Evolutionary conservation across 23 red algal species (phyloP).

Genomic region (Agarophyton chilense): DNA sequence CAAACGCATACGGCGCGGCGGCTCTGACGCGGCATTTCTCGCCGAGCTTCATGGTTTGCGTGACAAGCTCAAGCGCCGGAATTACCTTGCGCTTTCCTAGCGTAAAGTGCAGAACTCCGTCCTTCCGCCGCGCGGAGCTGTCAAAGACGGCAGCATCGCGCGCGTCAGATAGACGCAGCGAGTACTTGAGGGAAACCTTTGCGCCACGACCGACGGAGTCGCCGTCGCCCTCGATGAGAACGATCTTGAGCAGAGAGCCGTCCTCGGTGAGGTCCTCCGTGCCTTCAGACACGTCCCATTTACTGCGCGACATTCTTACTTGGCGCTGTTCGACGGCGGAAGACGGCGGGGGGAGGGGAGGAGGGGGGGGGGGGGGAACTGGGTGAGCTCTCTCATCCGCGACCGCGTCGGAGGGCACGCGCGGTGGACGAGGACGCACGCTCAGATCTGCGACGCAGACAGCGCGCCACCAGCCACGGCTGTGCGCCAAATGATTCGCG

Average conservation of each 20-base stretch:
- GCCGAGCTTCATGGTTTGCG: slow-evolving; percentile 48
- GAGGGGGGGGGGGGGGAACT: not conserved
- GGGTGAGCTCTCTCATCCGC: not conserved
- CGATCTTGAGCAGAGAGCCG: slow-evolving; percentile 36
- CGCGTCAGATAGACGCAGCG: slow-evolving; percentile 26
- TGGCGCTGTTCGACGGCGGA: not conserved
- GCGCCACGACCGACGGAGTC: slow-evolving; percentile 37
- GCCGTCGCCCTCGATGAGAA: slow-evolving; percentile 45
- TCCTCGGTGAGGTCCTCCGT: slow-evolving; percentile 38
- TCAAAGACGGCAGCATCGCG: slow-evolving; percentile 25
- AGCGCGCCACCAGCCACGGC: too few relatives aligned
- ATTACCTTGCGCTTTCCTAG: slow-evolving; percentile 52
- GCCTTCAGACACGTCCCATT: not conserved
- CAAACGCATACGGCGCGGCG: slow-evolving; percentile 38
- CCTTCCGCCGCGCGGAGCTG: slow-evolving; percentile 21
- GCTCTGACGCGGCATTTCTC: slow-evolving; percentile 49
- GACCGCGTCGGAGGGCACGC: not conserved
- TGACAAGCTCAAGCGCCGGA: slow-evolving; percentile 43
- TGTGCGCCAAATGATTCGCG: not conserved
- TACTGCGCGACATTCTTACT: not conserved
- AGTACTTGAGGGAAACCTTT: slow-evolving; percentile 53
- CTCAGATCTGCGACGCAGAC: too few relatives aligned
- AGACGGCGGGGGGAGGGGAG: not conserved
- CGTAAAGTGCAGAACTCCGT: slow-evolving; percentile 49
- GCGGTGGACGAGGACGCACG: too few relatives aligned